Percentiles rank a stretch among this genome's conserved stretches.
Evolutionary conservation across 768 basidiomycete species (phyloP).

Genomic region (Lactifluus subvellereus): DNA sequence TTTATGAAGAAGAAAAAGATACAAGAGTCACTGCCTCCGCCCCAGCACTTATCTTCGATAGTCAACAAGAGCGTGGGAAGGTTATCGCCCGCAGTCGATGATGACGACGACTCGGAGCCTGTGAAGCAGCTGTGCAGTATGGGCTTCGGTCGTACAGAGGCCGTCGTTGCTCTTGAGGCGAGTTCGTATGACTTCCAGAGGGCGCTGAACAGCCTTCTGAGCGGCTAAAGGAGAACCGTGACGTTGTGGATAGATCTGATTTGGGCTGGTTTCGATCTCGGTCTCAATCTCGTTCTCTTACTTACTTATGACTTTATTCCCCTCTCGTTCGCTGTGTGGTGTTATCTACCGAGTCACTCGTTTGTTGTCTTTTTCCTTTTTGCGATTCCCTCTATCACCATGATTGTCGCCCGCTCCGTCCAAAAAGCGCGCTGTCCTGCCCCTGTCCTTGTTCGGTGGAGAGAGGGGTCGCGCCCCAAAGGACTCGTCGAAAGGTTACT

Average conservation of each 20-base stretch:
- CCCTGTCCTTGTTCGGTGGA: no score
- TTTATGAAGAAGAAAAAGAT: constrained; percentile 74
- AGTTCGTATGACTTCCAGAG: constrained; percentile 76
- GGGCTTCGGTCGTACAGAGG: constrained; percentile 85
- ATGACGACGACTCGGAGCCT: constrained; percentile 64
- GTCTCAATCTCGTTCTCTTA: not conserved
- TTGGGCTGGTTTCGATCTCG: constrained; percentile 2
- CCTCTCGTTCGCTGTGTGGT: not conserved
- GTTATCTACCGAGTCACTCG: constrained; percentile 7
- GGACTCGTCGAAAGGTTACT: no score
- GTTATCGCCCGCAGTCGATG: constrained; percentile 37
- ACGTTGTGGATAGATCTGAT: constrained; percentile 8
- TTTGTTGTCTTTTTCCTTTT: constrained; percentile 5
- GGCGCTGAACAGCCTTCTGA: constrained; percentile 71
- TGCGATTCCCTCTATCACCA: not conserved
- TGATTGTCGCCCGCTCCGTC: no score
- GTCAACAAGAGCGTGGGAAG: constrained; percentile 34
- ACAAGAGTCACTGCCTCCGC: constrained; percentile 41
- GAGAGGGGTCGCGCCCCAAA: no score
- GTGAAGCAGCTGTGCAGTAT: constrained; percentile 79
- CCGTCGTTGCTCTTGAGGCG: constrained; percentile 78
- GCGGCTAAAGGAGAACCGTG: constrained; percentile 20
- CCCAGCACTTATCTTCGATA: constrained; percentile 34
- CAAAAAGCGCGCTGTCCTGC: no score
- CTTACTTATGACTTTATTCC: constrained; percentile 4